phyloP scores from a whole-genome alignment of 139 green algal genomes.

The Trebouxia sp. region DNA sequence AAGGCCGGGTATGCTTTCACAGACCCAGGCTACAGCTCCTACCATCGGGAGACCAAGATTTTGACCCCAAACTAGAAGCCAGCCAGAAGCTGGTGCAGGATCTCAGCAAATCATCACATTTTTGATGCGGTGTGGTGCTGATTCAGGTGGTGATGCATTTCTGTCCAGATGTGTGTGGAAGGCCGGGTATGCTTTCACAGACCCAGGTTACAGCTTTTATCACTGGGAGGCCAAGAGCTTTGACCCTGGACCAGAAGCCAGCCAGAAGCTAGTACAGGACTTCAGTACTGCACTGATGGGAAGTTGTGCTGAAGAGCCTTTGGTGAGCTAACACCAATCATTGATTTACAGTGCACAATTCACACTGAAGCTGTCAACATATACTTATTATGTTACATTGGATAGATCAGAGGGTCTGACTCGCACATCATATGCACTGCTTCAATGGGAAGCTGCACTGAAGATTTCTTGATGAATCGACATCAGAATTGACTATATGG shows the following conservation, averaged over 20 bases:
- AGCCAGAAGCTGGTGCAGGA: too few relatives aligned
- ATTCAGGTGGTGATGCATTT: slow-evolving; percentile 41
- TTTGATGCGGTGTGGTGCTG: background rate
- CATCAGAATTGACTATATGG: too few relatives aligned
- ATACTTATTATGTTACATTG: too few relatives aligned
- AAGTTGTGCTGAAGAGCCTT: background rate
- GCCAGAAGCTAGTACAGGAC: background rate
- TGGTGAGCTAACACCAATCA: too few relatives aligned
- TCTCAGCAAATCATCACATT: too few relatives aligned
- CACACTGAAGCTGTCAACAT: too few relatives aligned
- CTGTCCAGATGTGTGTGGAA: slow-evolving; percentile 42
- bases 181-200: slow-evolving; percentile 39
- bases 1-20: slow-evolving; percentile 38
- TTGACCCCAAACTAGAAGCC: too few relatives aligned
- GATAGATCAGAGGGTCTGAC: too few relatives aligned
- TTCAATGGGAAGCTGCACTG: too few relatives aligned
- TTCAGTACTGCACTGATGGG: background rate
- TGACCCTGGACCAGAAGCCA: slow-evolving; percentile 38
- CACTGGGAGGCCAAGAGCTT: slow-evolving; percentile 30
- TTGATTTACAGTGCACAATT: too few relatives aligned
- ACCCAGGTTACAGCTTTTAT: slow-evolving; percentile 38
- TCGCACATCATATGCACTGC: too few relatives aligned
- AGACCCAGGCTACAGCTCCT: slow-evolving; percentile 38
- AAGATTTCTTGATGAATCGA: too few relatives aligned
- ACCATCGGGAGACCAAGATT: slow-evolving; percentile 29